Evolutionary conservation across 2,329 filamentous ascomycete genomes (phyloP).

Genomic region (Sporothrix schenckii): DNA sequence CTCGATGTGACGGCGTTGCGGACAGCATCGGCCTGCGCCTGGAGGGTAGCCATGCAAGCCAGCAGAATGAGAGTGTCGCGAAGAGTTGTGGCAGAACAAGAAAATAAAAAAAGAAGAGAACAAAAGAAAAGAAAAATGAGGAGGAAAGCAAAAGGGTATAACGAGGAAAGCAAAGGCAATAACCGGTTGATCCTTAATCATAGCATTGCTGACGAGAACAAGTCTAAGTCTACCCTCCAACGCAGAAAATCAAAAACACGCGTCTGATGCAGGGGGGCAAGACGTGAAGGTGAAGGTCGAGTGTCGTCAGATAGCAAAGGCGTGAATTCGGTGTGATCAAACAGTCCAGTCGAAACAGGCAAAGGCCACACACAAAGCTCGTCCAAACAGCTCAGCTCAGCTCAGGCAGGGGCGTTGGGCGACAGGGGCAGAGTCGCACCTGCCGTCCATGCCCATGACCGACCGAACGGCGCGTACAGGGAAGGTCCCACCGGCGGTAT

Average conservation of each 20-base stretch:
- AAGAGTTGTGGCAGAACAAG: constrained; percentile 29
- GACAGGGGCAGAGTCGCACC: constrained; percentile 4
- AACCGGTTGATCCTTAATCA: constrained; percentile 43
- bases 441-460: background rate
- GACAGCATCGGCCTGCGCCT: constrained; percentile 51
- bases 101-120: background rate
- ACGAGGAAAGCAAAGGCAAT: constrained; percentile 37
- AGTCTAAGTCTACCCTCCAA: constrained; percentile 38
- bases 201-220: constrained; percentile 40
- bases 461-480: constrained; percentile 12
- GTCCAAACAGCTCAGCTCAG: constrained; percentile 17
- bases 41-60: constrained; percentile 46
- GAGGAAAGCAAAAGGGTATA: constrained; percentile 8
- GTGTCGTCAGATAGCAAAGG: constrained; percentile 13
- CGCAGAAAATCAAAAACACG: constrained; percentile 33
- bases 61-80: background rate
- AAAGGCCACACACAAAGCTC: background rate
- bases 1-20: constrained; percentile 52
- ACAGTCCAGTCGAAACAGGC: background rate
- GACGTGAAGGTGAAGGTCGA: constrained; percentile 6
- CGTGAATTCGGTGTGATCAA: constrained; percentile 15
- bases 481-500: constrained; percentile 13
- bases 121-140: constrained; percentile 38
- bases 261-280: constrained; percentile 18
- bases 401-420: background rate